These are phyloP conservation scores for Smittium mucronatum DNA, from an alignment of 371 early-diverging fungal genomes.

Conservation along the genomic window DNA sequence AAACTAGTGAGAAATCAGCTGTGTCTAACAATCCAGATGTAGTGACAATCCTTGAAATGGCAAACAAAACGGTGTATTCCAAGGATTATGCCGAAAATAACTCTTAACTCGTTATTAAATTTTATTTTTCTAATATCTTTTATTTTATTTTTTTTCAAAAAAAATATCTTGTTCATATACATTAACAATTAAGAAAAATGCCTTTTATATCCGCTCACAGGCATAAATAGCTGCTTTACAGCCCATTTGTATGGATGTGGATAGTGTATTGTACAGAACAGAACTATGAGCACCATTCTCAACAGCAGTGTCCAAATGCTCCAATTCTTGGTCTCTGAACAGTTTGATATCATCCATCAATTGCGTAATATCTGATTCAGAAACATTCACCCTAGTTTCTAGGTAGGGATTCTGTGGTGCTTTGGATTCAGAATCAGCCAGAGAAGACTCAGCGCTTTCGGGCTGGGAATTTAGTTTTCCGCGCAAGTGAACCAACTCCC, in stretches of 20 bases:
- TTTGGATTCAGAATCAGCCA: conserved; percentile 30
- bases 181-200: too few relatives aligned
- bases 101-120: neutral
- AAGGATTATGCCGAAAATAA: conserved; percentile 41
- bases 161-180: too few relatives aligned
- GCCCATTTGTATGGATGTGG: conserved; percentile 60
- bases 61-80: conserved; percentile 63
- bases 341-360: conserved; percentile 32
- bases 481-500: conserved; percentile 10
- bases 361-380: conserved; percentile 18
- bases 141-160: too few relatives aligned
- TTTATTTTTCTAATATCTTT: too few relatives aligned
- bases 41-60: conserved; percentile 76
- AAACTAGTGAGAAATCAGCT: conserved; percentile 32
- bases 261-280: conserved; percentile 55
- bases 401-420: conserved; percentile 10
- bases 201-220: conserved; percentile 44
- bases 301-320: conserved; percentile 84
- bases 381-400: neutral
- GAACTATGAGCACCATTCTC: conserved; percentile 78
- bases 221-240: conserved; percentile 79
- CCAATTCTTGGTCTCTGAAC: conserved; percentile 91
- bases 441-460: conserved; percentile 48
- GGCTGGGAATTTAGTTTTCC: conserved; percentile 39
- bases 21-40: conserved; percentile 53